phyloP scores from a whole-genome alignment of 768 basidiomycete species.

The Chalciporus sphaerocephalus region DNA sequence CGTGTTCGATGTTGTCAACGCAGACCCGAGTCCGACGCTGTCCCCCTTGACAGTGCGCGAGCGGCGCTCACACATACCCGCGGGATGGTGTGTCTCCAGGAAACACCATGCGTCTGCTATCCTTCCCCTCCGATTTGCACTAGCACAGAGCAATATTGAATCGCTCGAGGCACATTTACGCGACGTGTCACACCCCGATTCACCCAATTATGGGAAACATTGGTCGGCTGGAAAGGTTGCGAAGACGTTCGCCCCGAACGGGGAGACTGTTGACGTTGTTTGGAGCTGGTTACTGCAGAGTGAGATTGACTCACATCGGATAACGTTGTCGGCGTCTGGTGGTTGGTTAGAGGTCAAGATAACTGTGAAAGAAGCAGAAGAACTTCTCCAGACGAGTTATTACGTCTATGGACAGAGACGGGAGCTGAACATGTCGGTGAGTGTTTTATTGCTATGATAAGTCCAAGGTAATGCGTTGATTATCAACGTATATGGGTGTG shows the following conservation, averaged over 20 bases:
- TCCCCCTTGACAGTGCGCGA: slow-evolving; percentile 41
- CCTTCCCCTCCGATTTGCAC: slow-evolving; percentile 44
- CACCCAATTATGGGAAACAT: slow-evolving; percentile 43
- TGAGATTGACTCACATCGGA: slow-evolving; percentile 34
- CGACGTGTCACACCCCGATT: slow-evolving; percentile 42
- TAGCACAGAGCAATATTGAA: slow-evolving; percentile 40
- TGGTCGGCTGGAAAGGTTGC: slow-evolving; percentile 39
- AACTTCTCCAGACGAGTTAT: slow-evolving; percentile 40
- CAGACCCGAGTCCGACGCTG: too few species aligned
- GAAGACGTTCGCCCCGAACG: slow-evolving; percentile 40
- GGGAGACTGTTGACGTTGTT: slow-evolving; percentile 36
- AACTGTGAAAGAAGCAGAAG: slow-evolving; percentile 42
- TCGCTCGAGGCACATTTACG: slow-evolving; percentile 39
- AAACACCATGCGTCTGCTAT: slow-evolving; percentile 29
- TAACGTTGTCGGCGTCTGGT: slow-evolving; percentile 30
- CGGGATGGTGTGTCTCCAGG: slow-evolving; percentile 34
- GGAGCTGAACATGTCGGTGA: slow-evolving; percentile 37
- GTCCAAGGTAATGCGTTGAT: not conserved
- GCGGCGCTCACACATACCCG: slow-evolving; percentile 36
- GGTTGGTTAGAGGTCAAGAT: slow-evolving; percentile 41
- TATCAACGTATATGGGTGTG: not conserved
- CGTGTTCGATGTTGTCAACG: slow-evolving; percentile 5
- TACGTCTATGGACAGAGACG: slow-evolving; percentile 38
- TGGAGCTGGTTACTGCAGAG: slow-evolving; percentile 36
- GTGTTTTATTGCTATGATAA: slow-evolving; percentile 2